Conservation (phyloP, 306 rosid species). For the apple (Malus domestica) region ASM211411v1 NC_041793.1:41004001-41004500, state of each 20-base stretch:
- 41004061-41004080: background rate
- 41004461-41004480: slow-evolving; percentile 86
- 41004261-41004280: background rate
- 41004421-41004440: slow-evolving; percentile 48
- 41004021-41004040: no score
- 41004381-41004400: background rate
- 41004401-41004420: slow-evolving; percentile 1
- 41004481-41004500: slow-evolving; percentile 93
- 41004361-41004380: background rate
- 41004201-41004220: background rate
- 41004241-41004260: background rate
- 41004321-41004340: background rate
- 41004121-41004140: background rate
- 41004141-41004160: background rate
- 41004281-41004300: background rate
- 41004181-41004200: background rate
- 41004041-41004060: background rate
- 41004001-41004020: no score
- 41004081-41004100: background rate
- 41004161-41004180: background rate
- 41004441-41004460: slow-evolving; percentile 99
- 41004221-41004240: background rate
- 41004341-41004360: background rate
- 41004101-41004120: background rate
- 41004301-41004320: background rate